phyloP scores from a whole-genome alignment of 768 basidiomycete genomes.

The Nevesoporus exiguus region DNA sequence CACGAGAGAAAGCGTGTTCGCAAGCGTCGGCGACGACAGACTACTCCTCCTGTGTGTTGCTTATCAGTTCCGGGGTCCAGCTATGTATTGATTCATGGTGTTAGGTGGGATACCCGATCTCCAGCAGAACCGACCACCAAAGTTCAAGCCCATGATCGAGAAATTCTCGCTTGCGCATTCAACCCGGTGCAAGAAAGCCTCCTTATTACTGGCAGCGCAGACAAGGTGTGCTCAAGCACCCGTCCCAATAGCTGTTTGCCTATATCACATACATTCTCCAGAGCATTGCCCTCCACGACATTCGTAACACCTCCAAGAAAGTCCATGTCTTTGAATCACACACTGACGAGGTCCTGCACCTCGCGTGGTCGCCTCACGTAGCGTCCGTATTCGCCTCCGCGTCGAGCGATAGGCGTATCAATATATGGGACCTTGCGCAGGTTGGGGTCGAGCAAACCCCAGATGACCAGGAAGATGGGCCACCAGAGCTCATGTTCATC shows the following conservation, averaged over 20 bases:
- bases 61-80: background rate
- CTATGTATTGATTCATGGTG: background rate
- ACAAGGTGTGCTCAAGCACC: constrained; percentile 58
- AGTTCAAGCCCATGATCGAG: constrained; percentile 84
- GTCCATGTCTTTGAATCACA: constrained; percentile 92
- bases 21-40: constrained; percentile 94
- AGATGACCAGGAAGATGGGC: constrained; percentile 97
- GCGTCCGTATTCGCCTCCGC: constrained; percentile 92
- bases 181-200: constrained; percentile 78
- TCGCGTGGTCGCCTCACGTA: constrained; percentile 94
- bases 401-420: constrained; percentile 88
- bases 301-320: constrained; percentile 66
- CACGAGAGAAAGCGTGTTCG: constrained; percentile 77
- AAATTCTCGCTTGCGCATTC: constrained; percentile 89
- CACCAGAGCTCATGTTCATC: constrained; percentile 92
- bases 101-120: constrained; percentile 90
- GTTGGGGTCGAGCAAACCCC: constrained; percentile 97
- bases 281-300: constrained; percentile 89
- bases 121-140: constrained; percentile 63
- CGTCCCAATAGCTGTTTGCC: background rate
- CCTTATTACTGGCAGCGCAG: constrained; percentile 87
- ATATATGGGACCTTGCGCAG: constrained; percentile 89
- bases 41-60: constrained; percentile 82
- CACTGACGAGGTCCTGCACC: constrained; percentile 89
- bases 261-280: constrained; percentile 29